phyloP scores from a whole-genome alignment of 2,329 filamentous ascomycete genomes.

The Aspergillus sergii region DNA sequence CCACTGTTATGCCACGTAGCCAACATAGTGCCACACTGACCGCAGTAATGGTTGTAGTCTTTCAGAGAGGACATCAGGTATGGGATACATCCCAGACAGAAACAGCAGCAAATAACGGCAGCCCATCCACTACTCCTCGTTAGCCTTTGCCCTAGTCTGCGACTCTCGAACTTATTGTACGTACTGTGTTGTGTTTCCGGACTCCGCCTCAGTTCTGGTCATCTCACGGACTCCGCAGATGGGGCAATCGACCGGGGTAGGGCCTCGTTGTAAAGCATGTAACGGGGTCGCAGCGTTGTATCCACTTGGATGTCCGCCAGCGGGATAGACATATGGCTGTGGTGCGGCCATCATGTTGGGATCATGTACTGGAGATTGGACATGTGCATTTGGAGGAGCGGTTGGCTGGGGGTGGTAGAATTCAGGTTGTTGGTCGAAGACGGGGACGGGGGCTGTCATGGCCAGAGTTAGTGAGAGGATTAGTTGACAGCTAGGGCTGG shows the following conservation, averaged over 20 bases:
- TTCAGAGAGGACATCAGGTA: conserved; percentile 53
- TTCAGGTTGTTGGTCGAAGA: conserved; percentile 5
- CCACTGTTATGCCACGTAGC: conserved; percentile 55
- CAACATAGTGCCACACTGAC: conserved; percentile 48
- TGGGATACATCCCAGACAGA: conserved; percentile 52
- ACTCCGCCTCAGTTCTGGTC: conserved; percentile 25
- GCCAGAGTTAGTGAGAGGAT: background rate
- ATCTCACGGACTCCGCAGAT: conserved; percentile 45
- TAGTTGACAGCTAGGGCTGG: background rate
- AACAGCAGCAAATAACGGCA: conserved; percentile 45
- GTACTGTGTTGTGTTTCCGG: conserved; percentile 34
- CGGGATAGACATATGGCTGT: conserved; percentile 6
- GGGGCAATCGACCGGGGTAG: conserved; percentile 53
- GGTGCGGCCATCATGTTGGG: background rate
- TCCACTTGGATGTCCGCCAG: conserved; percentile 19
- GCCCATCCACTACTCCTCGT: conserved; percentile 47
- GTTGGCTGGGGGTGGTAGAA: background rate
- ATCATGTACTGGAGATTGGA: background rate
- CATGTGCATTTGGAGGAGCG: conserved; percentile 5
- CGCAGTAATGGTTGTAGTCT: conserved; percentile 53
- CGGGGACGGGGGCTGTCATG: conserved; percentile 3
- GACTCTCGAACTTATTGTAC: conserved; percentile 7
- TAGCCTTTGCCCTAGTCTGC: background rate
- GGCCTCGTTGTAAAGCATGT: conserved; percentile 30
- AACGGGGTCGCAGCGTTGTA: conserved; percentile 29